Percentiles rank a stretch among this genome's conserved stretches.
Evolutionary conservation across 495 filamentous ascomycete species (phyloP).

Genomic region (Lepraria neglecta): DNA sequence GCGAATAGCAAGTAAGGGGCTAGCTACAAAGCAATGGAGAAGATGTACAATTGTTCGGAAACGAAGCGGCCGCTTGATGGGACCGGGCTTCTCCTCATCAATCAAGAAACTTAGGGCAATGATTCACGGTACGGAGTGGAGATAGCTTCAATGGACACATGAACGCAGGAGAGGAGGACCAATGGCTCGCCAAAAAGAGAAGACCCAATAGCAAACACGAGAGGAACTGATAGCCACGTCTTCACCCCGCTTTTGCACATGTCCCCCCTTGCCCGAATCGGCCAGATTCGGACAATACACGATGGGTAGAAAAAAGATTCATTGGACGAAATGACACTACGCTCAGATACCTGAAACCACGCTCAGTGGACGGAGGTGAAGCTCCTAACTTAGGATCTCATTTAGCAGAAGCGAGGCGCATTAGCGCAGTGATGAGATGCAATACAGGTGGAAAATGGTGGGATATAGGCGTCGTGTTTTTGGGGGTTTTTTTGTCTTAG

Average conservation of each 20-base stretch:
- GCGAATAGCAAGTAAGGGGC: slow-evolving; percentile 3
- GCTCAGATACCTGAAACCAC: too few relatives aligned
- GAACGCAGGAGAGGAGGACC: not conserved
- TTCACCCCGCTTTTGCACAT: slow-evolving; percentile 2
- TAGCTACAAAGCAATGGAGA: not conserved
- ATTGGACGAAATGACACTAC: not conserved
- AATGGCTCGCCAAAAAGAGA: not conserved
- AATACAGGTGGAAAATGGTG: not conserved
- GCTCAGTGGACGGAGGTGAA: too few relatives aligned
- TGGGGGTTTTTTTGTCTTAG: not conserved
- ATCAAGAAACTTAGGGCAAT: not conserved
- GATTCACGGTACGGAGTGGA: not conserved
- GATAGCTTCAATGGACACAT: too few relatives aligned
- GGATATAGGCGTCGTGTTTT: too few relatives aligned
- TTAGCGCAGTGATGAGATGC: slow-evolving; percentile 7
- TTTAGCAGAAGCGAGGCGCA: not conserved
- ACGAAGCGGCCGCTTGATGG: not conserved
- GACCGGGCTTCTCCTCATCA: not conserved
- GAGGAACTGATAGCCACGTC: not conserved
- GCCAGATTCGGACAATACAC: not conserved
- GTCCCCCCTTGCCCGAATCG: not conserved
- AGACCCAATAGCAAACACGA: not conserved
- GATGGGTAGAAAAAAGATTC: not conserved
- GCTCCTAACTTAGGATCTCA: not conserved
- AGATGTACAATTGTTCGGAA: not conserved